Evolutionary conservation across 108 stramenopile genomes (phyloP), one percentile per base, ranked within the genome.

Genomic region (Pseudonitzschia multiseries): DNA sequence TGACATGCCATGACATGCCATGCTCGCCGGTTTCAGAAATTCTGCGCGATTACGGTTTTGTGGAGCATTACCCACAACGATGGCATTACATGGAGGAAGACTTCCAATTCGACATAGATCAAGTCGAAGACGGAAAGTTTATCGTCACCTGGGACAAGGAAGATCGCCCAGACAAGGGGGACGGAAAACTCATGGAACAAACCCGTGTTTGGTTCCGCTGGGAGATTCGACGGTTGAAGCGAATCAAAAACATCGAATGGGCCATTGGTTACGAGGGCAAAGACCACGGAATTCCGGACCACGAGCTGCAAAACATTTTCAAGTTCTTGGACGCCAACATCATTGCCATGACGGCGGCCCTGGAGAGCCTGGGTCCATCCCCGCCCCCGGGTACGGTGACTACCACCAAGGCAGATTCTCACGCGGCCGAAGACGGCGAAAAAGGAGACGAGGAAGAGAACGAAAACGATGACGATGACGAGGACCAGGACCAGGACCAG

Each of bases 11-110:
- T n/a, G n/a, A n/a, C n/a, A n/a, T 33, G 14, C 2, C 10, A 17
- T 72, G 40, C 42, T 73, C 69, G 2, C 26, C 81, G 22, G 85
- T 82, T 40, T 65, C 81, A 24, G 88, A 89, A 69, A 78, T 93
- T 8, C 72, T 88, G 22, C 59, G 76, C 8, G 77, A 86, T 69
- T 91, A 70, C 77, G 89, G 87, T 13, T 93, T 89, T 73, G 87
- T 88, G 0, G 87, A 91, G 75, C 13, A 29, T 8, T 83, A 72
- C 71, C 89, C 92, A 36, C 92, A 93, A 65, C 50, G 84, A 52
- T 89, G 87, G 89, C 57, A 89, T 59, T 88, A 85, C 66, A 43
- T 72, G 8, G 46, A 65, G 31, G 67, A 75, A 26, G 70, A 78
- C 15, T 63, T 76, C 65, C 66, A 56, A 26, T 78, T 79, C 68